phyloP scores from a whole-genome alignment of 768 basidiomycete genomes.

The Porphyrellus cyaneotinctus region DNA sequence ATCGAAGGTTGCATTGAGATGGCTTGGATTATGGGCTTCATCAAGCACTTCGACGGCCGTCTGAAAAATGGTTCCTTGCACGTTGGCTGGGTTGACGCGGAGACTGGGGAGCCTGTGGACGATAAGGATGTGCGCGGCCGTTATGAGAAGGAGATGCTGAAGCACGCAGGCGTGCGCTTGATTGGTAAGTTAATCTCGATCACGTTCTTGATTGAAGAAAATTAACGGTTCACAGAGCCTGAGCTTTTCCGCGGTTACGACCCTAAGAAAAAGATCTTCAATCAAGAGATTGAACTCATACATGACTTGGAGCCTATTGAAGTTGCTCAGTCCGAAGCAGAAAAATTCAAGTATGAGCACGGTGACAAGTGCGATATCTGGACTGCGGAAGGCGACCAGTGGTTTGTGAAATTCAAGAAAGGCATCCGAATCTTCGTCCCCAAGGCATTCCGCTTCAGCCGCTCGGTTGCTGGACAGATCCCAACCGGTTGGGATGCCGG shows the following conservation, averaged over 20 bases:
- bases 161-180: conserved; percentile 87
- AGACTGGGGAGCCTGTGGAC: conserved; percentile 89
- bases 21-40: conserved; percentile 99
- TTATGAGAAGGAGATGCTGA: conserved; percentile 92
- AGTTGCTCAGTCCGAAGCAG: conserved; percentile 84
- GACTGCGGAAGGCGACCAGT: conserved; percentile 88
- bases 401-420: conserved; percentile 98
- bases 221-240: conserved; percentile 59
- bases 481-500: conserved; percentile 97
- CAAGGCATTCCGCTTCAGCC: conserved; percentile 92
- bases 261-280: conserved; percentile 95
- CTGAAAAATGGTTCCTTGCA: conserved; percentile 89
- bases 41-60: conserved; percentile 98
- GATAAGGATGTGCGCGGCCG: conserved; percentile 94
- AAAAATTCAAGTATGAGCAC: conserved; percentile 95
- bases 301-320: conserved; percentile 97
- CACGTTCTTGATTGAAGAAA: not conserved
- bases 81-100: conserved; percentile 98
- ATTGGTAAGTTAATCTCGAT: conserved; percentile 61
- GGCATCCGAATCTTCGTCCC: conserved; percentile 91
- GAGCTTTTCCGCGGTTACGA: conserved; percentile 98
- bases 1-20: conserved; percentile 99
- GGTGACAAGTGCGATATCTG: conserved; percentile 96
- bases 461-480: conserved; percentile 91
- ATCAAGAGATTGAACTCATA: conserved; percentile 93